Evolutionary conservation across 139 green algal genomes (phyloP).

Genomic region (Pleodorina starrii): DNA sequence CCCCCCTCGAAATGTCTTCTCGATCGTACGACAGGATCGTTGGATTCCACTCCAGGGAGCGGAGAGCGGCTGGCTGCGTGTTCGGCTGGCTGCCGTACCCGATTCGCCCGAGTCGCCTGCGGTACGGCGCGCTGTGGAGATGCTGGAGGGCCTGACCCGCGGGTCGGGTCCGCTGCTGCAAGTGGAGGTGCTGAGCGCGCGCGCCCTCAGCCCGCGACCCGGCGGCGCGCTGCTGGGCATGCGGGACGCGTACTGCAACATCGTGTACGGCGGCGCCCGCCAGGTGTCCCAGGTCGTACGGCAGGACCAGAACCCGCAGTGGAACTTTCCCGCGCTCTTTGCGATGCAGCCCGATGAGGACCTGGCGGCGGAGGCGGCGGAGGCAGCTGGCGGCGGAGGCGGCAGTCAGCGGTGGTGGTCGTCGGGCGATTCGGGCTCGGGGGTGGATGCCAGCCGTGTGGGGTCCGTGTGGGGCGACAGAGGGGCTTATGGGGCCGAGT

Average conservation of each 20-base stretch:
- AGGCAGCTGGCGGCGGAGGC: no score
- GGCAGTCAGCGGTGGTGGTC: no score
- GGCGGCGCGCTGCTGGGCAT: constrained; percentile 1
- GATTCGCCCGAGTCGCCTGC: constrained; percentile 34
- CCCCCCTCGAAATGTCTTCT: no score
- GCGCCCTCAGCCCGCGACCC: constrained; percentile 37
- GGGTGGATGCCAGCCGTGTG: no score
- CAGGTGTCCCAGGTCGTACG: constrained; percentile 41
- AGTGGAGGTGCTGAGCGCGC: constrained; percentile 47
- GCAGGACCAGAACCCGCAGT: constrained; percentile 51
- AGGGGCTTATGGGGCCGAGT: no score
- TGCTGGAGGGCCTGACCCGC: constrained; percentile 48
- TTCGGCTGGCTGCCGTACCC: constrained; percentile 59
- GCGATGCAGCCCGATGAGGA: constrained; percentile 3
- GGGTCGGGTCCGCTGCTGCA: constrained; percentile 8
- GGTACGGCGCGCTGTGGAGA: constrained; percentile 53
- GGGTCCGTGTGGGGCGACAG: no score
- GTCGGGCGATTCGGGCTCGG: no score
- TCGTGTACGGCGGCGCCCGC: constrained; percentile 44
- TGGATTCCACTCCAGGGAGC: constrained; percentile 62
- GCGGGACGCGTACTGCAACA: constrained; percentile 51
- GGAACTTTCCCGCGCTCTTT: constrained; percentile 45
- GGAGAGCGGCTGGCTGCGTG: constrained; percentile 55
- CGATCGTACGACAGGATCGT: constrained; percentile 63
- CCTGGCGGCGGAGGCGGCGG: neutral